Conservation (phyloP, 257 asterid species). For the Penstemon davidsonii region DNA sequence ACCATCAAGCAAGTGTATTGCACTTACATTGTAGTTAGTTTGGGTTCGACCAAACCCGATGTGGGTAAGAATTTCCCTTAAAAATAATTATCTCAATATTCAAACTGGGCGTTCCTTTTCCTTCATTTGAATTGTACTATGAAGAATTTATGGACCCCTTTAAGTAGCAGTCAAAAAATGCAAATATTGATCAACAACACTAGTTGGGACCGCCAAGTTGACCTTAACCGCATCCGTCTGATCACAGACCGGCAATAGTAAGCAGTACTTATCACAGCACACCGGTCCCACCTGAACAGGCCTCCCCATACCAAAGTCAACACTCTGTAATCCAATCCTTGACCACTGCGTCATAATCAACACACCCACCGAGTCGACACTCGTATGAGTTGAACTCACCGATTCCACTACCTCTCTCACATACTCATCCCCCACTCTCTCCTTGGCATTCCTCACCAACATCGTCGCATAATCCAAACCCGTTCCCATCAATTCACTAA, state of each 20-base stretch:
- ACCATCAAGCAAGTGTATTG: too few species aligned
- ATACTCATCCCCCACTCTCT: conserved; percentile 51
- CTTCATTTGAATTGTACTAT: too few species aligned
- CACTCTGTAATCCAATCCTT: conserved; percentile 54
- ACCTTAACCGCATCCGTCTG: conserved; percentile 41
- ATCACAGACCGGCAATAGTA: conserved; percentile 43
- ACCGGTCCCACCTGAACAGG: conserved; percentile 63
- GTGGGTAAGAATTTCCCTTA: too few species aligned
- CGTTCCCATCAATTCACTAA: conserved; percentile 34
- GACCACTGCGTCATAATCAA: conserved; percentile 76
- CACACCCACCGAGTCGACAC: conserved; percentile 66
- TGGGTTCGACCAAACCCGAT: too few species aligned
- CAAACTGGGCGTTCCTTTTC: too few species aligned
- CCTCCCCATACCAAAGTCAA: conserved; percentile 69
- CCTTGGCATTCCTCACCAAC: conserved; percentile 51
- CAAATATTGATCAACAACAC: conserved; percentile 50
- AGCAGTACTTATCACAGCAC: conserved; percentile 51
- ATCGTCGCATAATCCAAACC: conserved; percentile 41
- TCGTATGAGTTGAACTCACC: conserved; percentile 44
- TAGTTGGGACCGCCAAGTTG: conserved; percentile 54
- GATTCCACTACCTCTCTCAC: conserved; percentile 60
- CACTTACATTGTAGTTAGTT: too few species aligned
- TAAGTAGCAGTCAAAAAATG: conserved; percentile 24
- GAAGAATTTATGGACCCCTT: too few species aligned
- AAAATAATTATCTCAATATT: too few species aligned